Conservation (phyloP, 2,329 filamentous ascomycete species). For the Aspergillus viridinutans region DNA sequence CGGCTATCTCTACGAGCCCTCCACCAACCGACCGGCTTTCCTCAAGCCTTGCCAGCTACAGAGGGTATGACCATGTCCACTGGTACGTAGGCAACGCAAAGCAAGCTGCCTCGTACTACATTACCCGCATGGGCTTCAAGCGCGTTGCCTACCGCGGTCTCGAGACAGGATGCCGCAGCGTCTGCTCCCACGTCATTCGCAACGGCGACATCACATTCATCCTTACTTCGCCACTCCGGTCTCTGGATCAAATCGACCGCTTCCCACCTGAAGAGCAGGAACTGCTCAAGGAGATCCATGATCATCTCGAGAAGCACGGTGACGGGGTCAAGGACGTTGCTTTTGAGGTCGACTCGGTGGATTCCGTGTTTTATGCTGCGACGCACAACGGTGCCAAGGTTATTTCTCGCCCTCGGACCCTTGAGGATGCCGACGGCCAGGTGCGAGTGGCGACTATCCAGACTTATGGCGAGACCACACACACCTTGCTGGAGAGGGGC, state of each 20-base stretch:
- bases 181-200: slow-evolving; percentile 70
- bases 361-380: slow-evolving; percentile 71
- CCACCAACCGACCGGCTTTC: slow-evolving; percentile 13
- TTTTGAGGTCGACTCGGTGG: slow-evolving; percentile 88
- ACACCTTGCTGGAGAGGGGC: slow-evolving; percentile 75
- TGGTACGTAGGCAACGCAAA: slow-evolving; percentile 98
- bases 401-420: slow-evolving; percentile 51
- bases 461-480: slow-evolving; percentile 93
- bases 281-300: slow-evolving; percentile 70
- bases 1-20: slow-evolving; percentile 26
- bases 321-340: slow-evolving; percentile 94
- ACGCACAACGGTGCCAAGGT: slow-evolving; percentile 48
- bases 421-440: slow-evolving; percentile 58
- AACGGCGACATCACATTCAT: slow-evolving; percentile 43
- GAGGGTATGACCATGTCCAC: slow-evolving; percentile 86
- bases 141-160: slow-evolving; percentile 79
- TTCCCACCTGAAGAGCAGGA: slow-evolving; percentile 54
- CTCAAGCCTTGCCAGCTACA: slow-evolving; percentile 46
- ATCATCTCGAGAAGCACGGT: slow-evolving; percentile 79
- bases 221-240: slow-evolving; percentile 50
- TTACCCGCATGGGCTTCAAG: slow-evolving; percentile 79
- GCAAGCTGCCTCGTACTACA: slow-evolving; percentile 87
- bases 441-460: slow-evolving; percentile 74
- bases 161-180: slow-evolving; percentile 76
- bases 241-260: slow-evolving; percentile 59